Conservation (phyloP, 2,329 filamentous ascomycete species). For the Fusarium sp. region DNA sequence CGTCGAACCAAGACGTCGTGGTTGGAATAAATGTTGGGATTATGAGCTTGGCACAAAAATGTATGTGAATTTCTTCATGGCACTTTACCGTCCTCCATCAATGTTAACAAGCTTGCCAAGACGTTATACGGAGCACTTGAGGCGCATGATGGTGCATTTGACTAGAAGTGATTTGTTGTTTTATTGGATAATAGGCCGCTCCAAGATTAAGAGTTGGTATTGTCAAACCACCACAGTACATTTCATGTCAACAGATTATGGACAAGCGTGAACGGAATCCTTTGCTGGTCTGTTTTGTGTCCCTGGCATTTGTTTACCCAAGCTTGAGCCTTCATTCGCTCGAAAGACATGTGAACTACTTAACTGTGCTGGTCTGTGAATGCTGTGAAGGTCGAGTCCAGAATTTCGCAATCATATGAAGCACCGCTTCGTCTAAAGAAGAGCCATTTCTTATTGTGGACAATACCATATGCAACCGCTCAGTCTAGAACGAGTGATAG, state of each 20-base stretch:
- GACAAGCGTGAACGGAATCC: neutral
- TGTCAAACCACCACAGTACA: conserved; percentile 2
- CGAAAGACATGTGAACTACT: neutral
- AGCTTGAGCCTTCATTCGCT: neutral
- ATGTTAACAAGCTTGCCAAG: conserved; percentile 41
- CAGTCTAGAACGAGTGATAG: neutral
- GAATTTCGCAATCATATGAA: no score
- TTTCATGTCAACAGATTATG: neutral
- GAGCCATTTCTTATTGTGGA: neutral
- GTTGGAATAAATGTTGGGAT: conserved; percentile 33
- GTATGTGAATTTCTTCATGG: conserved; percentile 44
- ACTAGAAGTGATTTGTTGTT: conserved; percentile 22
- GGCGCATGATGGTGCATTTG: conserved; percentile 28
- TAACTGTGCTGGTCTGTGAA: neutral
- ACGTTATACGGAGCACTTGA: conserved; percentile 31
- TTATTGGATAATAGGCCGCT: conserved; percentile 16
- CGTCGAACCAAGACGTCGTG: conserved; percentile 28
- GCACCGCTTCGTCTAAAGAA: neutral
- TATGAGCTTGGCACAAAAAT: conserved; percentile 43
- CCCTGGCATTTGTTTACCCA: neutral
- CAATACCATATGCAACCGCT: neutral
- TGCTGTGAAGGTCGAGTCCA: neutral
- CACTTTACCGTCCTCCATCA: conserved; percentile 35
- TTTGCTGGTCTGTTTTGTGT: neutral
- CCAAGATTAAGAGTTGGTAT: conserved; percentile 23